Evolutionary conservation across 2,329 filamentous ascomycete genomes (phyloP), one percentile per base, ranked within the genome.

Genomic region (Cladophialophora exuberans): DNA sequence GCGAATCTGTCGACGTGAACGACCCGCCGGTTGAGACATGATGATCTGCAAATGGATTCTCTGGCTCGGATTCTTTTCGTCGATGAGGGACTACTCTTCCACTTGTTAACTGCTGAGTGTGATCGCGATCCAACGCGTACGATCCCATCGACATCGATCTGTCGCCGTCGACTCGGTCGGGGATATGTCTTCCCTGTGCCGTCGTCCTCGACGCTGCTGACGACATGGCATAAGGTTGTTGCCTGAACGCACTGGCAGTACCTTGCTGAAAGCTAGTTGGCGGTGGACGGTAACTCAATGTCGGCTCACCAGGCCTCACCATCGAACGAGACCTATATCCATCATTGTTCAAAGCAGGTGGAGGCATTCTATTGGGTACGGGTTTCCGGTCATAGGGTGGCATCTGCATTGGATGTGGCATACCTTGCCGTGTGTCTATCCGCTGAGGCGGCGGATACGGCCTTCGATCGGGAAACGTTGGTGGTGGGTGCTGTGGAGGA

Each of bases 131-230:
- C 30, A 58, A 35, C 50, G 86, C 81, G 64, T 90, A 89, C 7
- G 89, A 90, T 4, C 88, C 94, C 87, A 99, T 87, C 41, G 93
- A 96, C 94, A 97, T 97, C 60, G 94, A 86, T 54, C 94, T 84
- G 72, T 97, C 93, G 66, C 97, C 93, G 52, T 95, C 90, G 59
- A 92, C 88, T 50, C 93, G 85, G 69, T 97, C 92, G 1, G 94
- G 94, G 6, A 99, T 91, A 30, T 94, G 80, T 57, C 94, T 84
- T 26, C 94, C 94, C 70, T 97, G 92, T 6, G 92, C 90, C 2
- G 94, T 99, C 44, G 90, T 96, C 59, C 90, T 86, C 64, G 84
- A 57, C 77, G 62, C 44, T n/a, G 62, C 78, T 60, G 75, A 76
- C 64, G 36, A 71, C 61, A 54, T n/a, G n/a, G 85, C 83, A 67